These are phyloP conservation scores for Taphrina flavorubra DNA, from an alignment of 1,139 yeast species.

Conservation along the genomic window DNA sequence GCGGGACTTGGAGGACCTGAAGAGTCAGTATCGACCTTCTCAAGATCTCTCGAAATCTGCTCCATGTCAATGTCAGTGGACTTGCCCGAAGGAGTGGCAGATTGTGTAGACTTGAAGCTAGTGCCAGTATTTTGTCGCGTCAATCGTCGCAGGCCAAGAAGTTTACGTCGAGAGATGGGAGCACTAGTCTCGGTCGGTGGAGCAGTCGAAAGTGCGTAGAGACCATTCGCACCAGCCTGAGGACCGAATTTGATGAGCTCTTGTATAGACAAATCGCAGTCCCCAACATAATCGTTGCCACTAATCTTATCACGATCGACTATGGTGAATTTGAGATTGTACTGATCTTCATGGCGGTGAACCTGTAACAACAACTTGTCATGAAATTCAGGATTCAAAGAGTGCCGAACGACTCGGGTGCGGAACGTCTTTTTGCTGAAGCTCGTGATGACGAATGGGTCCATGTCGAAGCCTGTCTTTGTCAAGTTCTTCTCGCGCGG, in stretches of 20 bases:
- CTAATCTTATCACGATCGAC: conserved; percentile 85
- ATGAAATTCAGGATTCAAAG: conserved; percentile 79
- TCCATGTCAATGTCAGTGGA: conserved; percentile 5
- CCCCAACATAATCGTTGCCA: conserved; percentile 81
- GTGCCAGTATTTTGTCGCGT: conserved; percentile 10
- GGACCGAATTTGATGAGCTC: conserved; percentile 57
- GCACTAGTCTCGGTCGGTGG: conserved; percentile 10
- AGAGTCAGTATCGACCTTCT: conserved; percentile 5
- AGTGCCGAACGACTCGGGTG: conserved; percentile 84
- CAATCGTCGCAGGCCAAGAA: conserved; percentile 17
- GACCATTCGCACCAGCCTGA: conserved; percentile 48
- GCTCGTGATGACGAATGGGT: conserved; percentile 90
- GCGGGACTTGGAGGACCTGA: background rate
- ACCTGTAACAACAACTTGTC: conserved; percentile 83
- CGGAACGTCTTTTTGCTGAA: conserved; percentile 88
- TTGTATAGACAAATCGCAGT: conserved; percentile 60
- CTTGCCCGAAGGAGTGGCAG: background rate
- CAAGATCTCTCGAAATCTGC: background rate
- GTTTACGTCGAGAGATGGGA: conserved; percentile 6
- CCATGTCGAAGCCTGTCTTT: conserved; percentile 88
- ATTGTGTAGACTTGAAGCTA: conserved; percentile 14
- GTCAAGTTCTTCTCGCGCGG: conserved; percentile 67
- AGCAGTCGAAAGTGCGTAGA: conserved; percentile 40
- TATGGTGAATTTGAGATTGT: conserved; percentile 70
- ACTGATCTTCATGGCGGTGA: conserved; percentile 66